These are phyloP conservation scores for Cryptococcus jaspeensis DNA, from an alignment of 1,284 basidiomycete species.

Conservation along the genomic window DNA sequence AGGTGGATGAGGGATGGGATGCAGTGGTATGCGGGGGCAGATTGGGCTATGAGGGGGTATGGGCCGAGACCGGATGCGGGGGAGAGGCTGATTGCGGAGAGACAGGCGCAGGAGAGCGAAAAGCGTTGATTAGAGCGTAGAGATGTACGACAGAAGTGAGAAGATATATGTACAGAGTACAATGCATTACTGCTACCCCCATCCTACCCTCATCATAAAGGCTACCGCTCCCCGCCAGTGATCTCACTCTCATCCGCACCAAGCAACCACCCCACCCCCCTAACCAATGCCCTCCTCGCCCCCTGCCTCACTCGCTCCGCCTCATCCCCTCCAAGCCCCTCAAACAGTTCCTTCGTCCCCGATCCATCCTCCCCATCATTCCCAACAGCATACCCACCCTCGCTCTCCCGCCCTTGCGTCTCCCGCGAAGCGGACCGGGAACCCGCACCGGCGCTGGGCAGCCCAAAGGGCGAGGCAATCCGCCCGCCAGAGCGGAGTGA, in stretches of 20 bases:
- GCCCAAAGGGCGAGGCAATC: neutral
- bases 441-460: too few species aligned
- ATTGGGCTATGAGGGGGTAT: constrained; percentile 40
- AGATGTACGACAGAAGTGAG: neutral
- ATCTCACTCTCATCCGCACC: constrained; percentile 50
- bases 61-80: constrained; percentile 42
- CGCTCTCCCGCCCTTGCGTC: neutral
- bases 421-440: neutral
- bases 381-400: neutral
- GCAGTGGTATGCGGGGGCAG: constrained; percentile 41
- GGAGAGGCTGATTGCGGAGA: constrained; percentile 21
- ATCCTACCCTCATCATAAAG: neutral
- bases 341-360: constrained; percentile 25
- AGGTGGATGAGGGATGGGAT: constrained; percentile 35
- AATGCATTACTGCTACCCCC: neutral
- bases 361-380: neutral
- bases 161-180: neutral
- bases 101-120: neutral
- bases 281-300: constrained; percentile 47
- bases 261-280: constrained; percentile 52
- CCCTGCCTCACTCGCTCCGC: constrained; percentile 40
- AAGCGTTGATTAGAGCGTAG: neutral
- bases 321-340: constrained; percentile 22
- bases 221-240: constrained; percentile 1
- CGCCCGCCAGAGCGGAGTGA: neutral